Percentiles rank a stretch among this genome's conserved stretches.
Evolutionary conservation across 352 stramenopile species (phyloP).

Genomic region (Pythium phragmiticola): DNA sequence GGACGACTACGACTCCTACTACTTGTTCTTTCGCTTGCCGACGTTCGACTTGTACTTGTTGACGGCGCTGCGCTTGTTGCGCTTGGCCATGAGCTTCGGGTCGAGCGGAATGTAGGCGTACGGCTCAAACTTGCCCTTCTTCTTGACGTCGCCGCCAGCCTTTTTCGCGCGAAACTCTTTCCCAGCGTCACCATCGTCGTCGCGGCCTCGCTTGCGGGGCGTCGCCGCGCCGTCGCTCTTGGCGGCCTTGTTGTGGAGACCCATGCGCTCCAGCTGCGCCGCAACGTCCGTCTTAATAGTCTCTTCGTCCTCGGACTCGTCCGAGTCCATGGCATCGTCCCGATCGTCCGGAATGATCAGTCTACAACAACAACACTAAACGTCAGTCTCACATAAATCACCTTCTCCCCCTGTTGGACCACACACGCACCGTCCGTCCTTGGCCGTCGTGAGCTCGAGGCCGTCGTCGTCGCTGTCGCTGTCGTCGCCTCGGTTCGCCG

Average conservation of each 20-base stretch:
- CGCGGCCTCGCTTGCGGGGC: slow-evolving; percentile 61
- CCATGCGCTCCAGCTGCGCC: slow-evolving; percentile 81
- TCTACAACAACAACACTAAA: slow-evolving; percentile 27
- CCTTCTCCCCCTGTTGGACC: slow-evolving; percentile 13
- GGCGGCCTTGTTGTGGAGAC: slow-evolving; percentile 29
- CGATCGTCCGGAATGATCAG: slow-evolving; percentile 79
- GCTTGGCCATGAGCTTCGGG: slow-evolving; percentile 92
- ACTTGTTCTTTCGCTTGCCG: slow-evolving; percentile 66
- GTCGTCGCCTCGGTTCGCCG: slow-evolving; percentile 46
- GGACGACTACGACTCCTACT: background rate
- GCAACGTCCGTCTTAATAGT: slow-evolving; percentile 83
- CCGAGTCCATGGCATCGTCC: slow-evolving; percentile 53
- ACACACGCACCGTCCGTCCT: slow-evolving; percentile 86
- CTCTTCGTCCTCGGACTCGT: slow-evolving; percentile 70
- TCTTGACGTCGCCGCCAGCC: slow-evolving; percentile 95
- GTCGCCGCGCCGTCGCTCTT: slow-evolving; percentile 15
- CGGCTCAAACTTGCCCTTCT: slow-evolving; percentile 96
- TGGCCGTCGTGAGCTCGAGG: slow-evolving; percentile 88
- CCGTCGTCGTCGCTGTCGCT: slow-evolving; percentile 62
- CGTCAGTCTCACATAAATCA: slow-evolving; percentile 10
- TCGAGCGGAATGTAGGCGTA: slow-evolving; percentile 98
- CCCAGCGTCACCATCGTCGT: slow-evolving; percentile 57
- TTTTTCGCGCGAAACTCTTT: slow-evolving; percentile 95
- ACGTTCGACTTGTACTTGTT: slow-evolving; percentile 75
- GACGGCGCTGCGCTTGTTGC: slow-evolving; percentile 83